These are phyloP conservation scores for Salix brachista DNA, from an alignment of 345 rosid species.

Conservation along the genomic window DNA sequence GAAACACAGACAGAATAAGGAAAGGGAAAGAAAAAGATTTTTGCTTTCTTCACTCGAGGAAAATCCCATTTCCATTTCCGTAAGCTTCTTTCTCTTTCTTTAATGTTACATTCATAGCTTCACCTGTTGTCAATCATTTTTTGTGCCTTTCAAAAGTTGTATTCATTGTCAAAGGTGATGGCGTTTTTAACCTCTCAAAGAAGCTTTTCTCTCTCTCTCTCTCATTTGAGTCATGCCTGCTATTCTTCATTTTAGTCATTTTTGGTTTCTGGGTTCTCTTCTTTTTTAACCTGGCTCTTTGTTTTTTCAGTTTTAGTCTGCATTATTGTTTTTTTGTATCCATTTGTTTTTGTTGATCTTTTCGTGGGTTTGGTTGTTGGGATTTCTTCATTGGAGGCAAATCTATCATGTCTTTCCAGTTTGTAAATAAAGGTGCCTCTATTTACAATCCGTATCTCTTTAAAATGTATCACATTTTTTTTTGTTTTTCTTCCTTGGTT, in stretches of 20 bases:
- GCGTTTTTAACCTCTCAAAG: conserved; percentile 1
- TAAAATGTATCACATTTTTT: not conserved
- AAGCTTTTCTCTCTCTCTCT: not conserved
- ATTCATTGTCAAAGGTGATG: conserved; percentile 16
- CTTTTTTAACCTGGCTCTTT: not conserved
- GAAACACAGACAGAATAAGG: conserved; percentile 14
- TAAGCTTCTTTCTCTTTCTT: conserved; percentile 13
- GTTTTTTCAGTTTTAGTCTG: not conserved
- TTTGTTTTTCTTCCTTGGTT: not conserved
- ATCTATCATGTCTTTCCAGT: conserved; percentile 13
- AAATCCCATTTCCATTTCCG: conserved; percentile 36
- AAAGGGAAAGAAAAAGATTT: conserved; percentile 4
- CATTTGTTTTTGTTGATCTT: not conserved
- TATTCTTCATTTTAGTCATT: not conserved
- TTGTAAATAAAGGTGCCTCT: conserved; percentile 14
- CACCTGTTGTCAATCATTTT: conserved; percentile 4
- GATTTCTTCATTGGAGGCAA: conserved; percentile 11
- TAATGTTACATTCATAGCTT: conserved; percentile 11
- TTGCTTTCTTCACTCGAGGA: conserved; percentile 39
- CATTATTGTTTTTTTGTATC: not conserved
- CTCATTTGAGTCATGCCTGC: not conserved
- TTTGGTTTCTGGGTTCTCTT: conserved; percentile 12
- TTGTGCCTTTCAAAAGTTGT: not conserved
- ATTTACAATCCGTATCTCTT: not conserved
- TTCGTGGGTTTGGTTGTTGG: conserved; percentile 17